Evolutionary conservation across 495 filamentous ascomycete genomes (phyloP), one percentile per base, ranked within the genome.

Genomic region (Alectoria sarmentosa): DNA sequence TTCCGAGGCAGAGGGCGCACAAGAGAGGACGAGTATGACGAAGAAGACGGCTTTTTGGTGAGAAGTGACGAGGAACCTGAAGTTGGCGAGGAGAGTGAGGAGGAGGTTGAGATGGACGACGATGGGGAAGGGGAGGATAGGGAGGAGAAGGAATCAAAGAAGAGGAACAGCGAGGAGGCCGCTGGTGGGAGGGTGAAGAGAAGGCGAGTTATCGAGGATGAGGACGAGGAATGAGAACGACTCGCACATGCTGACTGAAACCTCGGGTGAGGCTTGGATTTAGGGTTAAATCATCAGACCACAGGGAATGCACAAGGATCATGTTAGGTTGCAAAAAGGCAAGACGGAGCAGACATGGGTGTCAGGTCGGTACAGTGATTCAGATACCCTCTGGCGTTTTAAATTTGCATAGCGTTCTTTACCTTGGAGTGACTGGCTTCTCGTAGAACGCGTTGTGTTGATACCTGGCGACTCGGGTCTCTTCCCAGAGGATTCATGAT

Each of bases 21-120:
- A 23, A 80, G 83, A 28, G 84, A 90, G 67, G 91, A 97, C 70
- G 89, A 93, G 72, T 97, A 92, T 69, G 88, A 91, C 66, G 83
- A 87, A 70, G 88, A 90, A 32, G 89, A 92, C 68, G 88, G 86
- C 9, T 92, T 92, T 74, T 75, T 92, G 62, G 89, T 89, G 14
- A 82, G 82, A 42, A 91, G 88, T 69, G 89, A 89, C 62, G 86
- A 90, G 65, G 89, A 89, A 44, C 75, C 85, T 13, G 85, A 84
- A 66, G 78, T 81, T 38, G 80, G 72, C 23, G 84, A 72, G 19
- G 83, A 80, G 15, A 86, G 87, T 8, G 86, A 87, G 4, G 86
- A 85, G 2, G 83, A 84, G 52, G 79, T 83, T 52, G 82, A 83
- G 64, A 75, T 83, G 58, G 83, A 85, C 42, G 84, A 86, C 23